These are phyloP conservation scores for Monosporozyma yasuniensis DNA, from an alignment of 805 yeast genomes.

Conservation along the genomic window DNA sequence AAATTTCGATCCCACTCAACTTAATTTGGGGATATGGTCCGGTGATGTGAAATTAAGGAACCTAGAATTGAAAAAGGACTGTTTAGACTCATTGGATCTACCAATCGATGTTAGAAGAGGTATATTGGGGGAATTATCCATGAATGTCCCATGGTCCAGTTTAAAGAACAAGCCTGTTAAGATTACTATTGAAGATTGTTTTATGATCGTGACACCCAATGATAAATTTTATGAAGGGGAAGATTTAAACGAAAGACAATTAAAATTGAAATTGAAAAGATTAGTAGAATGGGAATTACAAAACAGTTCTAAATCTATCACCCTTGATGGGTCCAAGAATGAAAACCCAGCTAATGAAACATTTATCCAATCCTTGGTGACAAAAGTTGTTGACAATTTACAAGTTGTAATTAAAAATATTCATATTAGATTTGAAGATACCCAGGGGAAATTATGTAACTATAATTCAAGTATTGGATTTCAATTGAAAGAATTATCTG, in stretches of 20 bases:
- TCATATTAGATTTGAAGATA: constrained; percentile 88
- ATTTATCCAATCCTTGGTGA: constrained; percentile 76
- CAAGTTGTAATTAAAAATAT: constrained; percentile 87
- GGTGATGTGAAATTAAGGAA: constrained; percentile 88
- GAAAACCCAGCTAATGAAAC: constrained; percentile 53
- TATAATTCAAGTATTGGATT: constrained; percentile 75
- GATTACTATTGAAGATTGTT: constrained; percentile 77
- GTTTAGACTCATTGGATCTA: constrained; percentile 73
- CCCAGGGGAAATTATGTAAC: constrained; percentile 54
- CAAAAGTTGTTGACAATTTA: constrained; percentile 86
- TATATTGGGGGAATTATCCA: constrained; percentile 75
- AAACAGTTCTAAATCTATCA: neutral
- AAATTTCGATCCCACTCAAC: constrained; percentile 89
- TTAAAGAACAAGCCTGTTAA: constrained; percentile 88
- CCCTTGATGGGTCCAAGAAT: constrained; percentile 20
- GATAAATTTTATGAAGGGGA: constrained; percentile 31
- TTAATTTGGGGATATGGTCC: constrained; percentile 94
- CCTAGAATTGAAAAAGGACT: constrained; percentile 74
- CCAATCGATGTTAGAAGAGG: constrained; percentile 89
- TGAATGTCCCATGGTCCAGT: constrained; percentile 96
- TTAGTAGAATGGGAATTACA: constrained; percentile 54
- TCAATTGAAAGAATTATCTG: constrained; percentile 78
- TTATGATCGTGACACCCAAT: constrained; percentile 70
- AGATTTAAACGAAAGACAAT: constrained; percentile 51
- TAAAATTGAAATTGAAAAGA: constrained; percentile 55